phyloP scores from a whole-genome alignment of 2,329 filamentous ascomycete genomes.

The Beauveria varroae region DNA sequence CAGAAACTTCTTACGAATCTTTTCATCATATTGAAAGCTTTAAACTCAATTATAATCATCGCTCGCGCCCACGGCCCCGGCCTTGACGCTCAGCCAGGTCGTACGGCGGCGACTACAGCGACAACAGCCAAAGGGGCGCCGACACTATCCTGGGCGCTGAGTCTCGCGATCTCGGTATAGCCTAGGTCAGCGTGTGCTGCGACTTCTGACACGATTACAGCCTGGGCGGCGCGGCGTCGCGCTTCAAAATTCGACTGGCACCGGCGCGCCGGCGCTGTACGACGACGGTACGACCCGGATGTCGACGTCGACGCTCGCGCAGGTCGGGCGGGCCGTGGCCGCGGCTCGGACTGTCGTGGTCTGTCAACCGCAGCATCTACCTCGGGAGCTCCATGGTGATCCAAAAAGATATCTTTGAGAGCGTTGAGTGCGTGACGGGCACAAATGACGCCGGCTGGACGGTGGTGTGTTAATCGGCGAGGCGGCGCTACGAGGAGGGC shows the following conservation, averaged over 20 bases:
- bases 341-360: conserved; percentile 28
- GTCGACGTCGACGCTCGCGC: conserved; percentile 43
- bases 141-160: conserved; percentile 16
- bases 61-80: conserved; percentile 34
- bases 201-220: conserved; percentile 49
- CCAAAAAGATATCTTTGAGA: conserved; percentile 57
- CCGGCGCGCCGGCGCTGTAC: conserved; percentile 34
- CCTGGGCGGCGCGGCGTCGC: conserved; percentile 27
- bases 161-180: conserved; percentile 32
- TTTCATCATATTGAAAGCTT: no score
- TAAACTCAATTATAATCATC: conserved; percentile 14
- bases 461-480: conserved; percentile 37
- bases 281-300: conserved; percentile 44
- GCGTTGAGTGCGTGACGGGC: conserved; percentile 49
- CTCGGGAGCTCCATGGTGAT: conserved; percentile 48
- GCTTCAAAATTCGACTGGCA: conserved; percentile 44
- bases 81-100: conserved; percentile 40
- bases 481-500: conserved; percentile 40
- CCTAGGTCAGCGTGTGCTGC: conserved; percentile 44
- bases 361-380: conserved; percentile 42
- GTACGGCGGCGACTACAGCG: conserved; percentile 42
- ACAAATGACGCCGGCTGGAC: conserved; percentile 53
- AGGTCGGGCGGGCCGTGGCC: conserved; percentile 47
- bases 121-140: conserved; percentile 27
- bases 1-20: no score